These are phyloP conservation scores for Vigna nakashimae DNA, from an alignment of 306 rosid species.

Conservation along the genomic window DNA sequence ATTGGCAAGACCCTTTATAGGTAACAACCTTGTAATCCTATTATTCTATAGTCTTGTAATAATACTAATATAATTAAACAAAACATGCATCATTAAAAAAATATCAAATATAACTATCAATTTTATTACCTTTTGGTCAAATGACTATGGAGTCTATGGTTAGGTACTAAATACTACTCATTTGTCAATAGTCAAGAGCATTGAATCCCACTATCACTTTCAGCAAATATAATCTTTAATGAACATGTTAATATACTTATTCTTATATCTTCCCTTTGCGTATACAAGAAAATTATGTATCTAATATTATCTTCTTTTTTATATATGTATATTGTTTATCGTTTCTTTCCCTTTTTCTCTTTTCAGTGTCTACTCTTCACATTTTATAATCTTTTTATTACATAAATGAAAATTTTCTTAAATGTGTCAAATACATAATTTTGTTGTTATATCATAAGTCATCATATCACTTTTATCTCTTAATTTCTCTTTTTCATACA, in stretches of 20 bases:
- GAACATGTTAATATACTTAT: neutral
- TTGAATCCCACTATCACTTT: neutral
- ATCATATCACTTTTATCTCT: too few relatives aligned
- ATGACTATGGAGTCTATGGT: neutral
- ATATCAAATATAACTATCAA: neutral
- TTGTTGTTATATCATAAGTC: too few relatives aligned
- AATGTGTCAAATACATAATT: too few relatives aligned
- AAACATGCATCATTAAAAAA: neutral
- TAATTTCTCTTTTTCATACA: too few relatives aligned
- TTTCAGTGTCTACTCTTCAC: too few relatives aligned
- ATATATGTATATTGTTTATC: neutral
- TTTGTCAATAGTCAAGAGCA: neutral
- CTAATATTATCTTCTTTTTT: neutral
- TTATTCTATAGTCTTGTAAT: neutral
- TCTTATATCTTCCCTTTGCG: neutral
- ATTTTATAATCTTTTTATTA: too few relatives aligned
- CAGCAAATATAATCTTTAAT: neutral
- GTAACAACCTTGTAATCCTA: constrained; percentile 39
- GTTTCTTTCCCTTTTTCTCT: neutral
- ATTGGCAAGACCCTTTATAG: constrained; percentile 95
- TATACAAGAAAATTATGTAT: neutral
- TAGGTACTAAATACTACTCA: neutral
- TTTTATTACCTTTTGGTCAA: neutral
- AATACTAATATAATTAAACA: neutral
- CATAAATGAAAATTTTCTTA: too few relatives aligned